Evolutionary conservation across 2,329 filamentous ascomycete species (phyloP), one percentile per base, ranked within the genome.

Genomic region (Sarocladium strictum): DNA sequence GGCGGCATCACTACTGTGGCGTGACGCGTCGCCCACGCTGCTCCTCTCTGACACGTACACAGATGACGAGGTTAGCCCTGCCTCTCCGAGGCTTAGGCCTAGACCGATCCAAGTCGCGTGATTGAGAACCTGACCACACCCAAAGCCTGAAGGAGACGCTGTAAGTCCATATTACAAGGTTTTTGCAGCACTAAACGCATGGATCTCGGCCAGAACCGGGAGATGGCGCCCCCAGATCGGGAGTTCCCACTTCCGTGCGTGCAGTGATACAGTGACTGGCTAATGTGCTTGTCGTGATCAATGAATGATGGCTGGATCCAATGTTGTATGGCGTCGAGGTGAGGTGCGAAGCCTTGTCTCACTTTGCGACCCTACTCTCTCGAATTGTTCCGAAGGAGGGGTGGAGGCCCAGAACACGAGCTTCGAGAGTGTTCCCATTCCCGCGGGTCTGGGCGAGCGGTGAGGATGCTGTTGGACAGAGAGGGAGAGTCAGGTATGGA

Each of bases 351-450:
- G 43, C 43, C 43, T 23, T 47, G 43, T 47, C 43, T 47, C 43
- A 47, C 43, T 47, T 43, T 43, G 23, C 43, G 12, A 23, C 43
- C 43, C 43, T 27, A 12, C 37, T 21, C 23, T 29, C n/a, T 5
- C 27, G 14, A 19, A 21, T 11, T 35, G 40, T 32, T 51, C 47
- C 47, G 47, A 51, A 33, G 47, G 26, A 23, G 26, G 47, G 15
- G 47, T 51, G 47, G 47, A 51, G 47, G 47, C 7, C 29, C 12
- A 35, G 47, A 51, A 35, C 47, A 51, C 47, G 47, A 51, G 29
- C 4, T 35, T 32, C 3, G 33, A 7, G 47, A 14, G 15, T 32
- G 47, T 47, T 27, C n/a, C 23, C 21, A 27, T 27, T 47, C 43
- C 43, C 23, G 29, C 29, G 27, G 27, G 47, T 35, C 27, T 33